phyloP scores from a whole-genome alignment of 495 filamentous ascomycete genomes.

The Thozetella sp. region DNA sequence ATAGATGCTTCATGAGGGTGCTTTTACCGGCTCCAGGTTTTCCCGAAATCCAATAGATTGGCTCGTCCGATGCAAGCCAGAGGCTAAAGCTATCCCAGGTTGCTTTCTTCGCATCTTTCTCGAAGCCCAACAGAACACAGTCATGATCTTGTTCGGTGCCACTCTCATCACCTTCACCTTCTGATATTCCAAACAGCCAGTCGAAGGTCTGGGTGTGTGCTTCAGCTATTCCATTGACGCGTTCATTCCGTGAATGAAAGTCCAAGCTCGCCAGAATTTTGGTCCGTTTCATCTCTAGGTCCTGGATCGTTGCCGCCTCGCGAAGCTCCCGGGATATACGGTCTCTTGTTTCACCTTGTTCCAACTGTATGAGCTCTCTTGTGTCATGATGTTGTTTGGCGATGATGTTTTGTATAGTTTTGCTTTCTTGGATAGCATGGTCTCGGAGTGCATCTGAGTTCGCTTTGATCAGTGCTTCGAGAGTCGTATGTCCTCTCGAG shows the following conservation, averaged over 20 bases:
- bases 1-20: constrained; percentile 42
- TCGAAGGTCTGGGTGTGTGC: constrained; percentile 25
- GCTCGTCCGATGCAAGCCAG: constrained; percentile 27
- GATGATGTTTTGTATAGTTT: too few relatives aligned
- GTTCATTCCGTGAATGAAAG: constrained; percentile 19
- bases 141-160: background rate
- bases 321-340: background rate
- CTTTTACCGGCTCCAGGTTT: constrained; percentile 48
- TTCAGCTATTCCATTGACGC: constrained; percentile 17
- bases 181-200: constrained; percentile 27
- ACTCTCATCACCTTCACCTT: background rate
- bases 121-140: background rate
- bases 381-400: background rate
- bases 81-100: constrained; percentile 24
- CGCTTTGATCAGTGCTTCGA: too few relatives aligned
- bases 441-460: too few relatives aligned
- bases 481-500: too few relatives aligned
- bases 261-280: constrained; percentile 18
- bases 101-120: background rate
- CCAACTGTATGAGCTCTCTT: background rate
- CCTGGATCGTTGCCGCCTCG: background rate
- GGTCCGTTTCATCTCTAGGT: constrained; percentile 3
- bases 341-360: constrained; percentile 7
- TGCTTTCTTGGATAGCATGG: too few relatives aligned
- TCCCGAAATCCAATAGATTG: constrained; percentile 39